Percentiles rank a stretch among this genome's conserved stretches.
phyloP scores from a whole-genome alignment of 2,329 filamentous ascomycete genomes.

The Colletotrichum spaethianum region DNA sequence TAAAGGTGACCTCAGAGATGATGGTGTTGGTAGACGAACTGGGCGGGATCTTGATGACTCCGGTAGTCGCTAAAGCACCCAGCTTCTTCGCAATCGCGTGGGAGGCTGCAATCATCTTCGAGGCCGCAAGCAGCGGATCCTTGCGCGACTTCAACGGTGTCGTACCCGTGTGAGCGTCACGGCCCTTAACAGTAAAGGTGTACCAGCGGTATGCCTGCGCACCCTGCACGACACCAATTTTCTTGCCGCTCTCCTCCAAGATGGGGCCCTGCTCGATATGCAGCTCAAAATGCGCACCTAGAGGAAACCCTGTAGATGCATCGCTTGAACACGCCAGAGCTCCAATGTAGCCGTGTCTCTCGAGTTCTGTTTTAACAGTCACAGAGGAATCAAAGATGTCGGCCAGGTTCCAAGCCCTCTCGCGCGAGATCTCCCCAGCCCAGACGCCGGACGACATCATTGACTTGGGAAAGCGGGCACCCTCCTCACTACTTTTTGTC shows the following conservation, averaged over 20 bases:
- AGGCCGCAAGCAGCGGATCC: constrained; percentile 78
- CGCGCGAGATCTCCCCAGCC: constrained; percentile 76
- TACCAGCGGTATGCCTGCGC: constrained; percentile 85
- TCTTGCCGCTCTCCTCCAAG: constrained; percentile 74
- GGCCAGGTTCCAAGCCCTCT: constrained; percentile 65
- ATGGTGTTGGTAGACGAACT: constrained; percentile 43
- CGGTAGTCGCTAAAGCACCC: constrained; percentile 76
- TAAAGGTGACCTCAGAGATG: constrained; percentile 39
- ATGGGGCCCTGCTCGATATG: constrained; percentile 90
- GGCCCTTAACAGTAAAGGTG: constrained; percentile 74
- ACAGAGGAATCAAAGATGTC: constrained; percentile 62
- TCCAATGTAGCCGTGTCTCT: constrained; percentile 81
- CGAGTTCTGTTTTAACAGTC: constrained; percentile 63
- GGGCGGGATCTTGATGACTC: constrained; percentile 65
- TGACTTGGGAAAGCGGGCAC: constrained; percentile 82
- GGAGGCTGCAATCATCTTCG: constrained; percentile 76
- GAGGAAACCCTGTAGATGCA: constrained; percentile 55
- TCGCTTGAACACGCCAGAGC: constrained; percentile 46
- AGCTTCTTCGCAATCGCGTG: constrained; percentile 73
- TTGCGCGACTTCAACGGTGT: constrained; percentile 77
- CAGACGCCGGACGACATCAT: constrained; percentile 85
- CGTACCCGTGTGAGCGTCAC: constrained; percentile 82
- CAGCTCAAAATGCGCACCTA: constrained; percentile 85
- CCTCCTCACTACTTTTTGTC: constrained; percentile 74
- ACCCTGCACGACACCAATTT: constrained; percentile 79